These are phyloP conservation scores for Coemansia sp. DNA, from an alignment of 192 early-diverging fungal species.

Conservation along the genomic window DNA sequence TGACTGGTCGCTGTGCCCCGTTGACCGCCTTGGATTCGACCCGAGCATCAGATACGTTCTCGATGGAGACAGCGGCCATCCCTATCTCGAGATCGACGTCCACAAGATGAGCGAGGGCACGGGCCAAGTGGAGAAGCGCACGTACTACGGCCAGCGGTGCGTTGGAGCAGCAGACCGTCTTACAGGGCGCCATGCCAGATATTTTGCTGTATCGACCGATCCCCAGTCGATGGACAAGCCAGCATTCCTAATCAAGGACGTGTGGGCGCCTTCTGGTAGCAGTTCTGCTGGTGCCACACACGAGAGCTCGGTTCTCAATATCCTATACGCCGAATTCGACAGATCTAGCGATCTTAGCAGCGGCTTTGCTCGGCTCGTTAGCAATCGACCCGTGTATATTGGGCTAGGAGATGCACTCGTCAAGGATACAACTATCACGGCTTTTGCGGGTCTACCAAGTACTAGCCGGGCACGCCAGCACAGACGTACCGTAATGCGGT, in stretches of 20 bases:
- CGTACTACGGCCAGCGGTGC: not conserved
- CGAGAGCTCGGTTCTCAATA: not conserved
- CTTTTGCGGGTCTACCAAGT: not conserved
- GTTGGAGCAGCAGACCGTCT: not conserved
- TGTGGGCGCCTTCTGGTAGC: slow-evolving; percentile 17
- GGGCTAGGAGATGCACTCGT: not conserved
- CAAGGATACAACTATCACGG: not conserved
- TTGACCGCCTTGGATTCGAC: slow-evolving; percentile 14
- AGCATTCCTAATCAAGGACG: slow-evolving; percentile 20
- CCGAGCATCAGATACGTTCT: not conserved
- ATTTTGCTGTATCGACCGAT: slow-evolving; percentile 11
- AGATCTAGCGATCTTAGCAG: not conserved
- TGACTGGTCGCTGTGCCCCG: slow-evolving; percentile 12
- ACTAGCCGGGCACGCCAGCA: not conserved
- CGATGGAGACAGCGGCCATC: not conserved
- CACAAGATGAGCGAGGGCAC: not conserved
- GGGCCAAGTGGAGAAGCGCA: not conserved
- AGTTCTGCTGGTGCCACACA: slow-evolving; percentile 9
- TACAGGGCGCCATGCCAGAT: slow-evolving; percentile 7
- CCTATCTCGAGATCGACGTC: not conserved
- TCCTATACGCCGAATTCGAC: not conserved
- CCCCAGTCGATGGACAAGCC: not conserved
- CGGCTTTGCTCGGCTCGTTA: not conserved
- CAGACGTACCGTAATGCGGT: not conserved
- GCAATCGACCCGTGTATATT: not conserved